Evolutionary conservation across 371 early-diverging fungal species (phyloP).

Genomic region (Mortierella sp.): DNA sequence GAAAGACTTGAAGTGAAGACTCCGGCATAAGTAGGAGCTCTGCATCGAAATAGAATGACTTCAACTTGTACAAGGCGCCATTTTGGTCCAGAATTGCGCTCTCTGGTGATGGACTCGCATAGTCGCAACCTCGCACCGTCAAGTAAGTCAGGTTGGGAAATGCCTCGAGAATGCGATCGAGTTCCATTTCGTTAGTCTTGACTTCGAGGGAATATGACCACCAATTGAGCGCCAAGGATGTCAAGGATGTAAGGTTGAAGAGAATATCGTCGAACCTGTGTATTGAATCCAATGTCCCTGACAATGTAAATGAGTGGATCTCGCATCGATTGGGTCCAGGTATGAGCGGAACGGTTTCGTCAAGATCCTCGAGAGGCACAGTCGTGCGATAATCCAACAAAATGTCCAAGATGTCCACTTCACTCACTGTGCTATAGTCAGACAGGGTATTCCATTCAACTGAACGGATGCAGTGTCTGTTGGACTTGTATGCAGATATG

Average conservation of each 20-base stretch:
- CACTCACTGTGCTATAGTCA: not conserved
- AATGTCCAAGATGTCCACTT: conserved; percentile 10
- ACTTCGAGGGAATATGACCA: not conserved
- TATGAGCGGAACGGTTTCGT: not conserved
- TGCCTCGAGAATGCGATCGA: conserved; percentile 3
- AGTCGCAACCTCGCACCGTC: not conserved
- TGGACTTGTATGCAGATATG: not conserved
- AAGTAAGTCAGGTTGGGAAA: conserved; percentile 5
- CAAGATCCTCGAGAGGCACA: not conserved
- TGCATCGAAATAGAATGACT: not conserved
- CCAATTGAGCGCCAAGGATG: conserved; percentile 1
- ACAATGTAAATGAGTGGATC: not conserved
- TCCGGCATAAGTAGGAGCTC: not conserved
- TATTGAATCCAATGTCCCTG: not conserved
- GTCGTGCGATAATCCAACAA: conserved; percentile 4
- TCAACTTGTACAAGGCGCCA: conserved; percentile 3
- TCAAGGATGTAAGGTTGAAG: conserved; percentile 6
- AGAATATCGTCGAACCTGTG: not conserved
- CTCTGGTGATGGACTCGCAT: not conserved
- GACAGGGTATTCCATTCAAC: not conserved
- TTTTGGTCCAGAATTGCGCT: not conserved
- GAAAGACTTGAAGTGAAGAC: not conserved
- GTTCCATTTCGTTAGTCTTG: not conserved
- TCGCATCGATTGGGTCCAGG: conserved; percentile 4
- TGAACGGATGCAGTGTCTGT: not conserved